Conservation (phyloP, 176 grass and related monocot genomes). For the Areca catechu region DNA sequence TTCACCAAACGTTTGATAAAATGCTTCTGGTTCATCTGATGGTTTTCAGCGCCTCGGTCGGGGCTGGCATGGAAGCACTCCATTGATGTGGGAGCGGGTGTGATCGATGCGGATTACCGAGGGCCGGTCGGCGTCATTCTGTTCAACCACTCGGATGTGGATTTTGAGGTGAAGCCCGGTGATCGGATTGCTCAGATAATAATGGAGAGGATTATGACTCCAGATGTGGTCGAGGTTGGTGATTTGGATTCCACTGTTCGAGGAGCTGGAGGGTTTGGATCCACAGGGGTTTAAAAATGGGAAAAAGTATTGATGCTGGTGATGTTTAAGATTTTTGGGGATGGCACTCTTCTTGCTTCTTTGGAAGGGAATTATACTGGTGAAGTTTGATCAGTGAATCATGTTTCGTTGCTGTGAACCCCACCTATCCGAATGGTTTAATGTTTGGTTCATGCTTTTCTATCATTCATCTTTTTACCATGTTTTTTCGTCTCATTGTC, state of each 20-base stretch:
- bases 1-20: conserved; percentile 23
- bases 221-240: conserved; percentile 67
- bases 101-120: conserved; percentile 80
- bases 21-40: neutral
- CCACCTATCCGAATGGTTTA: too few species aligned
- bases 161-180: conserved; percentile 53
- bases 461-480: too few species aligned
- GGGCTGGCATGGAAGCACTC: conserved; percentile 76
- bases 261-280: conserved; percentile 75
- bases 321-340: too few species aligned
- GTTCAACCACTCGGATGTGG: conserved; percentile 81
- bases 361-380: too few species aligned
- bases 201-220: conserved; percentile 49
- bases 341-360: too few species aligned
- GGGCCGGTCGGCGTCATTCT: conserved; percentile 68
- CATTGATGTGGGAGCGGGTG: conserved; percentile 83
- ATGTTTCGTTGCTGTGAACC: too few species aligned
- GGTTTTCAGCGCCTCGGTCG: conserved; percentile 48
- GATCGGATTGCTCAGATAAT: conserved; percentile 81
- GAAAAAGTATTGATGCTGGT: too few species aligned
- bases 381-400: too few species aligned
- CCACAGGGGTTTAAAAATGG: conserved; percentile 49
- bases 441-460: too few species aligned
- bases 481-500: too few species aligned
- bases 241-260: conserved; percentile 67